phyloP scores from a whole-genome alignment of 2,329 filamentous ascomycete species.

The Davidsoniella eucalypti region DNA sequence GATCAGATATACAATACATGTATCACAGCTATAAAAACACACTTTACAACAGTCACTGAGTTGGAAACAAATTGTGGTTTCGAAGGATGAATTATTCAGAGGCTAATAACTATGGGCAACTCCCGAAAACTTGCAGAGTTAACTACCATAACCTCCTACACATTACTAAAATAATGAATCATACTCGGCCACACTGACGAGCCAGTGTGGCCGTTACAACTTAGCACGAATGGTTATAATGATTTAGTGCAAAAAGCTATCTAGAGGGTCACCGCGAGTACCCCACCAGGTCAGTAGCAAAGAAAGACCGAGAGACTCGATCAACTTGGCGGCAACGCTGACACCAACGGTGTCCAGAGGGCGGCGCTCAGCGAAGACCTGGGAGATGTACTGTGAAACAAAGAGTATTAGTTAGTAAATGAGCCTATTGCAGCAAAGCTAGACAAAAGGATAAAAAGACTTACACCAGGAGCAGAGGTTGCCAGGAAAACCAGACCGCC shows the following conservation, averaged over 20 bases:
- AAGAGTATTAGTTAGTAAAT: too few species aligned
- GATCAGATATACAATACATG: too few species aligned
- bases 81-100: conserved; percentile 1
- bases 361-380: conserved; percentile 81
- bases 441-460: conserved; percentile 20
- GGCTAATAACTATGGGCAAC: background rate
- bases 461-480: conserved; percentile 70
- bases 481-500: conserved; percentile 84
- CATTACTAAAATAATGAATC: conserved; percentile 2
- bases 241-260: conserved; percentile 26
- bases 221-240: background rate
- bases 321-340: conserved; percentile 63
- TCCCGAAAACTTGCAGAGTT: too few species aligned
- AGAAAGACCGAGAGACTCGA: conserved; percentile 85
- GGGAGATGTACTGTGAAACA: conserved; percentile 54
- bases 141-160: background rate
- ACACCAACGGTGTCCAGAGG: conserved; percentile 81
- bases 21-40: too few species aligned
- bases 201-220: too few species aligned
- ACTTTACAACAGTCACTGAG: too few species aligned
- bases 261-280: conserved; percentile 82
- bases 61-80: too few species aligned
- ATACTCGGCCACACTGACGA: too few species aligned
- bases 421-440: background rate
- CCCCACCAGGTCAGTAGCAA: conserved; percentile 96